phyloP scores from a whole-genome alignment of 192 early-diverging fungal genomes.

The Coemansia sp. region DNA sequence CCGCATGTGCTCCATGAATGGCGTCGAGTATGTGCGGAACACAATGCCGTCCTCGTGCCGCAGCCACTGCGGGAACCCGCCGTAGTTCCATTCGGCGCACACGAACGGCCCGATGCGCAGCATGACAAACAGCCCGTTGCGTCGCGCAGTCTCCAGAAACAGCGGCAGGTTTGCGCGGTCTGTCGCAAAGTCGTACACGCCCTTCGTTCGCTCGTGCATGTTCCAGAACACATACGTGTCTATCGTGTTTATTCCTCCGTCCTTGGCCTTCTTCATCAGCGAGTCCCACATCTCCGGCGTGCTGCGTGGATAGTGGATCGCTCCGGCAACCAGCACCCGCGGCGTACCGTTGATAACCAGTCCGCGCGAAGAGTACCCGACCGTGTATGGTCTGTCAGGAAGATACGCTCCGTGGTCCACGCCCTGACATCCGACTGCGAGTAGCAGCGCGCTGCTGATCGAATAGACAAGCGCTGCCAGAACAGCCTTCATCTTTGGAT shows the following conservation, averaged over 20 bases:
- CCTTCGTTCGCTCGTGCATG: constrained; percentile 59
- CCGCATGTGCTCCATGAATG: constrained; percentile 52
- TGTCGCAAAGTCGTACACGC: constrained; percentile 59
- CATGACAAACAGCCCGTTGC: constrained; percentile 57
- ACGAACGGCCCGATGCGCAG: constrained; percentile 66
- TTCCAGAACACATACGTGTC: constrained; percentile 73
- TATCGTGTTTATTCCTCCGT: constrained; percentile 59
- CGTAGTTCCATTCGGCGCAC: constrained; percentile 64
- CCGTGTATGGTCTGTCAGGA: constrained; percentile 34
- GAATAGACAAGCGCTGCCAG: no score
- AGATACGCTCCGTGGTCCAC: constrained; percentile 7
- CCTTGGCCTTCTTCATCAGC: constrained; percentile 56
- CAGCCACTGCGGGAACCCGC: constrained; percentile 64
- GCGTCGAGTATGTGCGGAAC: constrained; percentile 54
- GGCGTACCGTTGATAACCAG: constrained; percentile 43
- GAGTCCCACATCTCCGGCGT: constrained; percentile 60
- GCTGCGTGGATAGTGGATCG: constrained; percentile 65
- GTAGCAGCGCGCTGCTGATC: no score
- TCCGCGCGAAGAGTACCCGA: constrained; percentile 37
- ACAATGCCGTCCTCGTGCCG: constrained; percentile 53
- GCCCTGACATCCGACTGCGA: background rate
- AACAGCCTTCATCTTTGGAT: no score
- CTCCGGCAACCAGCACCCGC: constrained; percentile 48
- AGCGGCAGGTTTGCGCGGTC: constrained; percentile 57
- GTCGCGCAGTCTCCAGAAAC: constrained; percentile 53